A percentile compares a stretch with the other conserved stretches of the same genome.
These are phyloP conservation scores for Prillingera fragicola DNA, from an alignment of 1,284 basidiomycete genomes.

Conservation along the genomic window DNA sequence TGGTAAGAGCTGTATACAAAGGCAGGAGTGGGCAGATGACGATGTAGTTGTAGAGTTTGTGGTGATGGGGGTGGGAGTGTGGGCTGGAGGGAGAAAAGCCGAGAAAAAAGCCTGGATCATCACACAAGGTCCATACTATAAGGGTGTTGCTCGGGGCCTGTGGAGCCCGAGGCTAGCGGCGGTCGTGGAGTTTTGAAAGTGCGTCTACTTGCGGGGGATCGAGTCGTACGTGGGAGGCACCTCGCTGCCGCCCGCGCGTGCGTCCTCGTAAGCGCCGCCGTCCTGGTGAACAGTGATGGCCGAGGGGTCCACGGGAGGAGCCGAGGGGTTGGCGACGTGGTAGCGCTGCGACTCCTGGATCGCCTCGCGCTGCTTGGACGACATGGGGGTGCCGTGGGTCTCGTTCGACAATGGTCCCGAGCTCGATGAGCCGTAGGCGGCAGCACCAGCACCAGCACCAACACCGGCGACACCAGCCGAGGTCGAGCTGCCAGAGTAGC, in stretches of 20 bases:
- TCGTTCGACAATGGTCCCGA: too few relatives aligned
- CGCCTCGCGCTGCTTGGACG: constrained; percentile 41
- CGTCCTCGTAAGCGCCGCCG: constrained; percentile 26
- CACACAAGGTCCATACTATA: too few relatives aligned
- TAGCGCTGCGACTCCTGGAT: constrained; percentile 36
- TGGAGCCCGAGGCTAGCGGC: too few relatives aligned
- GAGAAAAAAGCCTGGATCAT: too few relatives aligned
- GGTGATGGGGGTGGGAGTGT: too few relatives aligned
- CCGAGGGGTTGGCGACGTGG: constrained; percentile 29
- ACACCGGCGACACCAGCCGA: constrained; percentile 42
- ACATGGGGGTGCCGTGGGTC: constrained; percentile 21
- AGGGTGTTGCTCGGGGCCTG: too few relatives aligned
- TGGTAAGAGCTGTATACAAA: too few relatives aligned
- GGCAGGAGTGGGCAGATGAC: too few relatives aligned
- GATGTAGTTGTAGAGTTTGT: too few relatives aligned
- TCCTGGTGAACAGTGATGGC: constrained; percentile 35
- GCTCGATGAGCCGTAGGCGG: constrained; percentile 10
- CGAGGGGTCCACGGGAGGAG: constrained; percentile 3
- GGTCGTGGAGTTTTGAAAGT: too few relatives aligned
- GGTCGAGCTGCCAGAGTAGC: constrained; percentile 22
- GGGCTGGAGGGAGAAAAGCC: too few relatives aligned
- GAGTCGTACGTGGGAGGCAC: constrained; percentile 40
- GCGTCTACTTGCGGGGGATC: too few relatives aligned
- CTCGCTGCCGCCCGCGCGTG: constrained; percentile 19
- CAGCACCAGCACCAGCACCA: constrained; percentile 25